phyloP scores from a whole-genome alignment of 371 early-diverging fungal species.

The Apophysomyces trapeziformis region DNA sequence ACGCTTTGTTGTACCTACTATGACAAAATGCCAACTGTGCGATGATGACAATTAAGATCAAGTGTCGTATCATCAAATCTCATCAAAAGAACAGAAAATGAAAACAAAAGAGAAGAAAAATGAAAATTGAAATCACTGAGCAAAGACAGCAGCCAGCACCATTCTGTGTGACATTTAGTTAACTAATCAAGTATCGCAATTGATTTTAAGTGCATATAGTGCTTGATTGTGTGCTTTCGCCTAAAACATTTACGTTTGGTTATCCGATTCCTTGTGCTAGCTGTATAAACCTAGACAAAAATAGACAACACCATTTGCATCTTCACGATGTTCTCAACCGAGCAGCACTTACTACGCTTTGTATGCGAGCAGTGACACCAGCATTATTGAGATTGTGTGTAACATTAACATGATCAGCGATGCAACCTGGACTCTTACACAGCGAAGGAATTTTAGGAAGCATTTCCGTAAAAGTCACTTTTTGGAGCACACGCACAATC shows the following conservation, averaged over 20 bases:
- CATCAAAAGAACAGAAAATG: slow-evolving; percentile 4
- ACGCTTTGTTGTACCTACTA: neutral
- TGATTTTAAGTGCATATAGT: neutral
- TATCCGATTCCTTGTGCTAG: neutral
- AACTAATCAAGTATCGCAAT: neutral
- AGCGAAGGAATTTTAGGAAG: neutral
- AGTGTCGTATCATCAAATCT: neutral
- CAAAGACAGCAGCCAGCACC: neutral
- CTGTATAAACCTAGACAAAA: neutral
- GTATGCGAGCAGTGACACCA: neutral
- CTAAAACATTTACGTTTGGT: neutral
- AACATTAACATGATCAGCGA: slow-evolving; percentile 1
- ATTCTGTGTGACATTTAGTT: slow-evolving; percentile 8
- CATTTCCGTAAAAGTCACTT: neutral
- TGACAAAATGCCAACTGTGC: neutral
- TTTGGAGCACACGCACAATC: neutral
- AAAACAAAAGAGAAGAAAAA: neutral
- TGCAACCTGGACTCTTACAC: neutral
- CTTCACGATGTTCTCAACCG: neutral
- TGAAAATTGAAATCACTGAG: neutral
- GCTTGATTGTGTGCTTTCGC: neutral
- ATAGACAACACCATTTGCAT: neutral
- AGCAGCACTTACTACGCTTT: neutral
- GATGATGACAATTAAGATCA: neutral
- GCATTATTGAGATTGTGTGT: slow-evolving; percentile 5